Conservation (phyloP, 495 filamentous ascomycete genomes). For the Lophiostoma macrostomum region DNA sequence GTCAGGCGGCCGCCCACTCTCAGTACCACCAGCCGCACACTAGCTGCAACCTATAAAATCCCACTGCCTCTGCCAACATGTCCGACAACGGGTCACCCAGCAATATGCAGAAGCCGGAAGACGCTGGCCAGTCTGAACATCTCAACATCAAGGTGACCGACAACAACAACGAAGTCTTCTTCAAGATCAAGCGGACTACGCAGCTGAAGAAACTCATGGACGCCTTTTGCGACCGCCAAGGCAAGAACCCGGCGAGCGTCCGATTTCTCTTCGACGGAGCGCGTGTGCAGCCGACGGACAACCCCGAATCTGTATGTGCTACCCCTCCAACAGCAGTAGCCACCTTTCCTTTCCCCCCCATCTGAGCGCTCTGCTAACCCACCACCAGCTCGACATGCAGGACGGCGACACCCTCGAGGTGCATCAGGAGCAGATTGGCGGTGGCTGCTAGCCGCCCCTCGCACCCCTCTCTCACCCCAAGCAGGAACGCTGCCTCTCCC, state of each 20-base stretch:
- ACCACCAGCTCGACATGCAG: constrained; percentile 83
- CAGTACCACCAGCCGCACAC: neutral
- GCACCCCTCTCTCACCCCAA: neutral
- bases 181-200: constrained; percentile 99
- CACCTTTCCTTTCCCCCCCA: neutral
- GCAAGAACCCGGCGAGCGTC: constrained; percentile 78
- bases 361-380: neutral
- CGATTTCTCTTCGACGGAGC: constrained; percentile 95
- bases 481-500: too few species aligned
- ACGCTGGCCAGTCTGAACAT: constrained; percentile 64
- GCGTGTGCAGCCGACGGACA: constrained; percentile 83
- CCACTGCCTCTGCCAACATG: constrained; percentile 40
- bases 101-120: constrained; percentile 54
- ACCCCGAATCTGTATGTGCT: constrained; percentile 82
- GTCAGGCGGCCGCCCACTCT: neutral
- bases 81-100: constrained; percentile 45
- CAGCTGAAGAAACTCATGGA: constrained; percentile 98
- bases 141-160: constrained; percentile 99
- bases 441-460: constrained; percentile 41
- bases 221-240: constrained; percentile 95
- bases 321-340: neutral
- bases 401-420: constrained; percentile 97
- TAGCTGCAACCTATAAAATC: neutral
- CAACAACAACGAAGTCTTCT: constrained; percentile 99
- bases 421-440: constrained; percentile 97